Percentiles rank a stretch among this genome's conserved stretches.
Conservation (phyloP, 2,329 filamentous ascomycete species). For the Talaromyces albobiverticillius region DNA sequence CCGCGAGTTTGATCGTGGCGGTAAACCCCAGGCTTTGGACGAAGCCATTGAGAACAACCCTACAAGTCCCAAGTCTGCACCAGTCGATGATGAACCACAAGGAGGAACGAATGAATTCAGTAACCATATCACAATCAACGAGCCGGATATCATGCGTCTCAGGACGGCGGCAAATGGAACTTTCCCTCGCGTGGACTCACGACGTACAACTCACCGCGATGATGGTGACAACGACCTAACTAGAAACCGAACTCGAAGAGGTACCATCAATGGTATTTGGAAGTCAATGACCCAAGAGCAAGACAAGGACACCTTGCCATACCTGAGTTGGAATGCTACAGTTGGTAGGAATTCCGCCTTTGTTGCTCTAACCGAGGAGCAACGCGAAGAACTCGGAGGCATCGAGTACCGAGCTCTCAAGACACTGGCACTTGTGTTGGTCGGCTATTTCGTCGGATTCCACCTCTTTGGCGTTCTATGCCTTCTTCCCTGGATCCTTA, state of each 20-base stretch:
- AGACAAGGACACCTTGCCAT: slow-evolving; percentile 64
- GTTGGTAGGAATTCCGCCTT: slow-evolving; percentile 92
- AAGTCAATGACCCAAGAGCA: slow-evolving; percentile 37
- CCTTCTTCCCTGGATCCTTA: slow-evolving; percentile 76
- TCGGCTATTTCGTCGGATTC: slow-evolving; percentile 79
- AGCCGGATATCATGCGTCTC: slow-evolving; percentile 37
- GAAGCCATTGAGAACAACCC: slow-evolving; percentile 36
- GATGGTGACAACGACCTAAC: slow-evolving; percentile 27
- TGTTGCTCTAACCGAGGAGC: slow-evolving; percentile 79
- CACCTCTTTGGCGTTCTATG: slow-evolving; percentile 72
- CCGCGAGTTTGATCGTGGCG: slow-evolving; percentile 80
- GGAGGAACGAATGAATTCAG: slow-evolving; percentile 26
- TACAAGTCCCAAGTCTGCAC: slow-evolving; percentile 23
- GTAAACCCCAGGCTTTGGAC: slow-evolving; percentile 62
- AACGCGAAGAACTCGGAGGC: slow-evolving; percentile 90
- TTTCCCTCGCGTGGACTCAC: slow-evolving; percentile 38
- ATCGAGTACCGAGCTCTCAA: slow-evolving; percentile 95
- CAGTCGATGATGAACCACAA: slow-evolving; percentile 21
- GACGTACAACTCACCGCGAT: slow-evolving; percentile 31
- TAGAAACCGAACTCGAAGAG: slow-evolving; percentile 24
- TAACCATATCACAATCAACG: slow-evolving; percentile 48
- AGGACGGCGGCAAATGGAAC: slow-evolving; percentile 34
- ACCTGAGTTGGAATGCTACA: slow-evolving; percentile 91
- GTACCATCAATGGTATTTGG: slow-evolving; percentile 31
- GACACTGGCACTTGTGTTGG: slow-evolving; percentile 73